A percentile compares a stretch with the other conserved stretches of the same genome.
Evolutionary conservation across 78 protist genomes (phyloP).

Genomic region (Dictyostelium brefeldianum): DNA sequence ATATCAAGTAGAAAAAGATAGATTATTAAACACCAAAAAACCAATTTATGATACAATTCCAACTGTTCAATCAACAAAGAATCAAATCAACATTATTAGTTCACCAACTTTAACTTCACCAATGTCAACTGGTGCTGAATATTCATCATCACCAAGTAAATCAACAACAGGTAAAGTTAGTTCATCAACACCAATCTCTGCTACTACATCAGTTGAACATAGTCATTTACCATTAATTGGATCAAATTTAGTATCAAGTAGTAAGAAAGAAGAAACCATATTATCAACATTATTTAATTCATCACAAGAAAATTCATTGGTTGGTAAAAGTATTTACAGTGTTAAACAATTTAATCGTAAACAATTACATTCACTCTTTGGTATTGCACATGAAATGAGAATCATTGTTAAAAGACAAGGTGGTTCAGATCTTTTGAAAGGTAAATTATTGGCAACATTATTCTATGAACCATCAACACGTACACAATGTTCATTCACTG

Average conservation of each 20-base stretch:
- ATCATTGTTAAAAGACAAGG: slow-evolving; percentile 64
- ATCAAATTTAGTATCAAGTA: not conserved
- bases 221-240: slow-evolving; percentile 56
- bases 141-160: slow-evolving; percentile 4
- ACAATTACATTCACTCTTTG: slow-evolving; percentile 55
- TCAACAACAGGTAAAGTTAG: not conserved
- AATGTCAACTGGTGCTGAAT: not conserved
- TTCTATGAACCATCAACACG: slow-evolving; percentile 97
- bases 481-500: slow-evolving; percentile 92
- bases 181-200: too few relatives aligned
- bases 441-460: slow-evolving; percentile 79
- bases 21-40: not conserved
- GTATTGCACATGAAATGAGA: slow-evolving; percentile 88
- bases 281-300: slow-evolving; percentile 2
- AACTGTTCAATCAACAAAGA: slow-evolving; percentile 8
- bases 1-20: not conserved
- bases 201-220: too few relatives aligned
- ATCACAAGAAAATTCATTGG: slow-evolving; percentile 14
- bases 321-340: slow-evolving; percentile 65
- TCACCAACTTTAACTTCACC: not conserved
- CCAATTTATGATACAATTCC: not conserved
- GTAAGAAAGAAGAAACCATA: slow-evolving; percentile 25
- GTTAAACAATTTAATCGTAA: slow-evolving; percentile 87
- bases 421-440: slow-evolving; percentile 66
- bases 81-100: not conserved